These are phyloP conservation scores for Lactifluus pinguis DNA, from an alignment of 768 basidiomycete species.

Conservation along the genomic window DNA sequence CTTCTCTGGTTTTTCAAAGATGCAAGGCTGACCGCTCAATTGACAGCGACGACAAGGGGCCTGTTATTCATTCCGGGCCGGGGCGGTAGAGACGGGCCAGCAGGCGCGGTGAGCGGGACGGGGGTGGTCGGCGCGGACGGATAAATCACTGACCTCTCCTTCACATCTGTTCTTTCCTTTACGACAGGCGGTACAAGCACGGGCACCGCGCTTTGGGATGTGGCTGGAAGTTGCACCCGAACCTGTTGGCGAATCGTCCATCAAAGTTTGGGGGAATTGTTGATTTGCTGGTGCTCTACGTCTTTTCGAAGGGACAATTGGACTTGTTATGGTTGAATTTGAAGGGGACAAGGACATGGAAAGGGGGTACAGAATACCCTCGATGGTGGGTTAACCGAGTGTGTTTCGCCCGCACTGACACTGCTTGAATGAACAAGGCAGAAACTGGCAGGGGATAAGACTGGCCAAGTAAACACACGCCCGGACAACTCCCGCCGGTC, in stretches of 20 bases:
- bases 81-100: constrained; percentile 68
- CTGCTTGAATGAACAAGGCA: neutral
- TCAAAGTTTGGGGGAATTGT: constrained; percentile 22
- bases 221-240: constrained; percentile 36
- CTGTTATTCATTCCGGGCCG: constrained; percentile 44
- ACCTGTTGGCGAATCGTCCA: constrained; percentile 21
- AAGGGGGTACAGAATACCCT: constrained; percentile 16
- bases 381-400: neutral
- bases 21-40: constrained; percentile 66
- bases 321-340: constrained; percentile 45
- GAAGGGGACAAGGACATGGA: constrained; percentile 62
- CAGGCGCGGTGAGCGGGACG: constrained; percentile 37
- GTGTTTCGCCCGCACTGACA: neutral
- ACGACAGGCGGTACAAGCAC: constrained; percentile 82
- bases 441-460: constrained; percentile 5
- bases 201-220: constrained; percentile 82
- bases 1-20: constrained; percentile 90
- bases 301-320: constrained; percentile 43
- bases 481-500: neutral
- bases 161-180: constrained; percentile 92
- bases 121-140: constrained; percentile 21
- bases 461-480: neutral
- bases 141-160: constrained; percentile 57
- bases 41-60: constrained; percentile 87
- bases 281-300: constrained; percentile 35